Evolutionary conservation across 176 grass and related monocot species (phyloP).

Genomic region (Rhynchospora pubera): DNA sequence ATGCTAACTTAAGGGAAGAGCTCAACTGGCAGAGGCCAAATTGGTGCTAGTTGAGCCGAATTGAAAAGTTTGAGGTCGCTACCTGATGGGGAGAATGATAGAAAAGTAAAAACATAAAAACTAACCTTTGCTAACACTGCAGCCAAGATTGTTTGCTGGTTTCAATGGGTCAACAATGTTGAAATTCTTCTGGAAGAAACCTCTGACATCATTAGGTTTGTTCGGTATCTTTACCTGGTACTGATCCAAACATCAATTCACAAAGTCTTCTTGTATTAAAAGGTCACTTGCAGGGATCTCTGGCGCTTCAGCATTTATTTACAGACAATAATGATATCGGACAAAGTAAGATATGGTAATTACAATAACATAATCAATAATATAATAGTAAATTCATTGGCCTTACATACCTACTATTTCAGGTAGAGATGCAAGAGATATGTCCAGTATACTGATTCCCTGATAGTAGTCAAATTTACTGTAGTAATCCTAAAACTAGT

Average conservation of each 20-base stretch:
- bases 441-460: constrained; percentile 61
- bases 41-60: neutral
- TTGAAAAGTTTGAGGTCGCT: neutral
- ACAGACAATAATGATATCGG: neutral
- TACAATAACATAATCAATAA: constrained; percentile 10
- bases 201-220: constrained; percentile 27
- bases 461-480: constrained; percentile 87
- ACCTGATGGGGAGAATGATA: neutral
- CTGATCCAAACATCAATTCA: constrained; percentile 31
- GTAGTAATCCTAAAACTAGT: constrained; percentile 84
- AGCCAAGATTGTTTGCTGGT: constrained; percentile 65
- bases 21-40: neutral
- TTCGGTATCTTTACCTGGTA: constrained; percentile 41
- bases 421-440: constrained; percentile 63
- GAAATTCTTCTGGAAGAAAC: constrained; percentile 57
- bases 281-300: constrained; percentile 35
- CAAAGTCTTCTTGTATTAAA: constrained; percentile 43
- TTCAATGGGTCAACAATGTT: constrained; percentile 93
- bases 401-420: constrained; percentile 66
- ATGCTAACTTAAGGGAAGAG: neutral
- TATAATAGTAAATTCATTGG: constrained; percentile 12
- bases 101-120: neutral
- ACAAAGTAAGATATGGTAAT: constrained; percentile 18
- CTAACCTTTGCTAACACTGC: constrained; percentile 93
- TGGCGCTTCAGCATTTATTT: constrained; percentile 41